Percentiles rank a stretch among this genome's conserved stretches.
These are phyloP conservation scores for Suhomyces tanzawaensis DNA, from an alignment of 805 yeast genomes.

Conservation along the genomic window DNA sequence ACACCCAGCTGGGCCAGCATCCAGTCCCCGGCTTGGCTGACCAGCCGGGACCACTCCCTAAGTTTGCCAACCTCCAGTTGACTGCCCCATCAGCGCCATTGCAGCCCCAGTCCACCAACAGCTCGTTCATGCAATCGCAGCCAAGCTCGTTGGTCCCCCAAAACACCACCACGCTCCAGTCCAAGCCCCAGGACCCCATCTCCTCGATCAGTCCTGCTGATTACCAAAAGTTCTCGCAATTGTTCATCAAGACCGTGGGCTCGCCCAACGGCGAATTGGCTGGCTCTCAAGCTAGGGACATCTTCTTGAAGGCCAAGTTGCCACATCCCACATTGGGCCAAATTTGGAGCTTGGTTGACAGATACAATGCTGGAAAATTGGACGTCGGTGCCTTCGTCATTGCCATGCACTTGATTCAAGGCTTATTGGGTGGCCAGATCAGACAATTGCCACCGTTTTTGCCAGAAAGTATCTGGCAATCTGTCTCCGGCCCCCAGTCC, in stretches of 20 bases:
- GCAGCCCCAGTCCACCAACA: conserved; percentile 36
- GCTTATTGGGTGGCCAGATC: conserved; percentile 63
- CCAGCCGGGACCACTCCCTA: conserved; percentile 62
- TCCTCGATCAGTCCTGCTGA: conserved; percentile 56
- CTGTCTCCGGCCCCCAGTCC: conserved; percentile 20
- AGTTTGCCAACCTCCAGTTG: conserved; percentile 40
- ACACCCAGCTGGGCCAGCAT: conserved; percentile 71
- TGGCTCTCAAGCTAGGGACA: conserved; percentile 80
- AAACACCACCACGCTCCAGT: conserved; percentile 33
- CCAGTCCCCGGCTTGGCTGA: conserved; percentile 53
- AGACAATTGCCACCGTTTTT: conserved; percentile 50
- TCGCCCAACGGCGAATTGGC: conserved; percentile 56
- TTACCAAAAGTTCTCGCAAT: conserved; percentile 59
- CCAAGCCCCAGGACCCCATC: conserved; percentile 34
- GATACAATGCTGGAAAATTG: conserved; percentile 68
- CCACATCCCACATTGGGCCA: conserved; percentile 76
- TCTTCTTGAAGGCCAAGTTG: conserved; percentile 84
- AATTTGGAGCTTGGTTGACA: conserved; percentile 88
- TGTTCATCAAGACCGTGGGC: conserved; percentile 66
- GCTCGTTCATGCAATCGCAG: conserved; percentile 42
- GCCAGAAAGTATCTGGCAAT: conserved; percentile 41
- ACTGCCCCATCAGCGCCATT: conserved; percentile 13
- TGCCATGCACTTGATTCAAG: conserved; percentile 94
- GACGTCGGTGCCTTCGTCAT: conserved; percentile 74
- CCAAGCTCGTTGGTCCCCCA: conserved; percentile 38